phyloP scores from a whole-genome alignment of 129 eudicot species.

The Artemisia tridentata region DNA sequence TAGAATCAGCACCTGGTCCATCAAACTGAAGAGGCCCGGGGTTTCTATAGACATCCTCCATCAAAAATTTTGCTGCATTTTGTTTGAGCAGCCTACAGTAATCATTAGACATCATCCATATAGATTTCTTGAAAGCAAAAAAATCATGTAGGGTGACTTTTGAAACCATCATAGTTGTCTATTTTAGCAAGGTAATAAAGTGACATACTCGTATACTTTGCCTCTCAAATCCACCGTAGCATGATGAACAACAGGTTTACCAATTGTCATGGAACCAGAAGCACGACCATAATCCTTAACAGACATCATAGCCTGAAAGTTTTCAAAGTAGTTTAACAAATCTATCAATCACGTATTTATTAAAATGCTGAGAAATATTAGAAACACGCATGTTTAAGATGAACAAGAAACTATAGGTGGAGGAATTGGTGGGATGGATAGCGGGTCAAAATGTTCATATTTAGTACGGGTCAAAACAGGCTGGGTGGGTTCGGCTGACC shows the following conservation, averaged over 20 bases:
- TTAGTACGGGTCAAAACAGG: too few species aligned
- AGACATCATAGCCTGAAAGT: constrained; percentile 85
- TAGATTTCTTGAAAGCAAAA: constrained; percentile 1
- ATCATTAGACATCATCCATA: background rate
- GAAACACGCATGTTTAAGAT: background rate
- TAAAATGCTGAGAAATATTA: background rate
- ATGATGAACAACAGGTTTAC: constrained; percentile 85
- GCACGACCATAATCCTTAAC: constrained; percentile 85
- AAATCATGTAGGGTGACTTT: too few species aligned
- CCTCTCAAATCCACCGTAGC: constrained; percentile 86
- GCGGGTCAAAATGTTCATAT: too few species aligned
- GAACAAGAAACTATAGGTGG: background rate
- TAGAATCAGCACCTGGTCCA: constrained; percentile 96
- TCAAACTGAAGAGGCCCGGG: constrained; percentile 98
- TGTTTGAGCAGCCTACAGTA: constrained; percentile 65
- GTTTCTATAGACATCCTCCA: constrained; percentile 90
- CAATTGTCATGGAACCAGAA: constrained; percentile 64
- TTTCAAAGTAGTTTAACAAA: constrained; percentile 14
- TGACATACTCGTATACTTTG: constrained; percentile 82
- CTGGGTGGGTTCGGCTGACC: too few species aligned
- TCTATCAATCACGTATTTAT: background rate
- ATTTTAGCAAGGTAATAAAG: background rate
- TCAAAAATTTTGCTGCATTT: constrained; percentile 73
- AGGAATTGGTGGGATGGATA: too few species aligned
- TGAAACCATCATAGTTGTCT: too few species aligned